phyloP scores from a whole-genome alignment of 495 filamentous ascomycete species.

The Hypomontagnella submonticulosa region DNA sequence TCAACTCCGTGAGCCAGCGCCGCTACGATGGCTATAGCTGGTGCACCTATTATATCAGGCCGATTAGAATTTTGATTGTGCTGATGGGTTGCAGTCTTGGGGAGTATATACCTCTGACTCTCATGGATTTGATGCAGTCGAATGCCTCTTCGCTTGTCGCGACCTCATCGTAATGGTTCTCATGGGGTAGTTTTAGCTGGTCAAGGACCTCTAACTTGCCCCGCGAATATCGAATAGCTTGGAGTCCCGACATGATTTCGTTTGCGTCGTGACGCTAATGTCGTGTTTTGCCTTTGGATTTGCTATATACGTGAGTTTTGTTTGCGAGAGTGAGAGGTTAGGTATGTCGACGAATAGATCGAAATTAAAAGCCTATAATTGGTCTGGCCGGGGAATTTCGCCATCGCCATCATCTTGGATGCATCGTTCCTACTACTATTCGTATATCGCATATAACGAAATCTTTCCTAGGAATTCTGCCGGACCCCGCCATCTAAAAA shows the following conservation, averaged over 20 bases:
- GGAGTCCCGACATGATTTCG: slow-evolving; percentile 63
- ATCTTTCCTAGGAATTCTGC: slow-evolving; percentile 36
- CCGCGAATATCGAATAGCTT: slow-evolving; percentile 87
- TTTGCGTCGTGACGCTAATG: neutral
- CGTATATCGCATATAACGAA: slow-evolving; percentile 26
- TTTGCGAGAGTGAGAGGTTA: neutral
- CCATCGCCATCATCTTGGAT: slow-evolving; percentile 8
- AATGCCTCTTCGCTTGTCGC: slow-evolving; percentile 83
- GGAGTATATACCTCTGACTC: slow-evolving; percentile 71
- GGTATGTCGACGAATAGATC: too few species aligned
- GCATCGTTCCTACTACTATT: too few species aligned
- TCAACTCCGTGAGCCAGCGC: slow-evolving; percentile 87
- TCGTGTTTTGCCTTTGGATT: neutral
- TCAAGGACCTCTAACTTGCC: slow-evolving; percentile 87
- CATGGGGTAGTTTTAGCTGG: slow-evolving; percentile 89
- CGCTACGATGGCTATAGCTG: slow-evolving; percentile 97
- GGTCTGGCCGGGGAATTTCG: neutral
- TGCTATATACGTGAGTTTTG: neutral
- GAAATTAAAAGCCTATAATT: neutral
- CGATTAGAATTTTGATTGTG: slow-evolving; percentile 2
- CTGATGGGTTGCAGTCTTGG: neutral
- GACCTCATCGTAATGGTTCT: slow-evolving; percentile 81
- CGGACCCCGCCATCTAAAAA: slow-evolving; percentile 36
- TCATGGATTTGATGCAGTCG: slow-evolving; percentile 93
- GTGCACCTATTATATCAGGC: slow-evolving; percentile 71